Evolutionary conservation across 306 rosid species (phyloP), one percentile per base, ranked within the genome.

Genomic region (Coriaria nepalensis): DNA sequence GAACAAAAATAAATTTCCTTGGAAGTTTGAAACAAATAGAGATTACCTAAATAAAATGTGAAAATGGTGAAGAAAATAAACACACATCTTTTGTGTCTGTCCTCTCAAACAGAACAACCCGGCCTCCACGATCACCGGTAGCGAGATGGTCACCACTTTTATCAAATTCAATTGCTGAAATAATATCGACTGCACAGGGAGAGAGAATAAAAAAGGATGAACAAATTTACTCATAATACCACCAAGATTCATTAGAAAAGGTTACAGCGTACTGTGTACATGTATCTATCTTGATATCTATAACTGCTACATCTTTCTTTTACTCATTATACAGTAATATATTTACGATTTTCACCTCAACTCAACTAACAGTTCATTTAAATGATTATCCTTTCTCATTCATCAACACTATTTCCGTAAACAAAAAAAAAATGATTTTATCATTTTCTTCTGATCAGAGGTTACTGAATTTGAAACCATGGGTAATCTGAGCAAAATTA

Each of bases 61-160:
- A 10, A n/a, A 13, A 45, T 8, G 9, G 7, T 47, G 50, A 37
- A 56, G 43, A 56, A 57, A 63, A 52, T 62, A 64, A 44, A 69
- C 76, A 51, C 64, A 85, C 98, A 56, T 92, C 93, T 79, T 86
- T 85, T 49, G 73, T 14, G 78, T 92, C 96, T 37, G 94, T 85
- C 76, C 98, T 81, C 75, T 92, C 98, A 69, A 92, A 92, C 39
- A 92, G 98, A 67, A 92, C 98, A 53, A 92, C 98, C 46, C 98
- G 86, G 34, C 98, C 98, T 55, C 98, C 98, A n/a, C 96, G 94
- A 62, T 92, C 98, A 20, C 98, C 98, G 8, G 98, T 92, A 63
- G 96, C 98, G 60, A 92, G 98, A 79, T 85, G 95, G 67, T 85
- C 86, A 40, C 98, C 98, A 52, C 70, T 77, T 71, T 72, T 85